Base-by-base conservation (phyloP, 208 protist species). In the Trypanosoma congolense region DNA sequence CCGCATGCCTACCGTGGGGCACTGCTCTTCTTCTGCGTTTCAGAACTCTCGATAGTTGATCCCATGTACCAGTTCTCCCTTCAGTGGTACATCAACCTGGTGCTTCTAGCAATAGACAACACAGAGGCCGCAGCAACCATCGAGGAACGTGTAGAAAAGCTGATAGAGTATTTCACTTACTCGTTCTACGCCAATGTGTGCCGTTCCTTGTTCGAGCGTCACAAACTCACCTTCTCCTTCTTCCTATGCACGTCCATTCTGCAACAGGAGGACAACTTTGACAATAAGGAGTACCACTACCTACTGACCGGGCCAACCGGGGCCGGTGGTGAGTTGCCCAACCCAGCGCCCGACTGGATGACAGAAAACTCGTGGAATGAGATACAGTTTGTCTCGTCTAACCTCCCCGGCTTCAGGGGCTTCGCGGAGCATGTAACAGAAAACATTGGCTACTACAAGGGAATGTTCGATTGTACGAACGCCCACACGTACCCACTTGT, bases 151-250 rank as follows among this genome's bases (percentile, higher is more conserved):
- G 69, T 98, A 10, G 26, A 61, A 24, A 96, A 88, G 51, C 41
- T 98, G 33, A 97, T 88, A 52, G 90, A 98, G 49, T 97, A 85
- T 77, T 98, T 98, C 65, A 99, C 97, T 8, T 97, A 94, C 66
- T 90, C 80, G 42, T 89, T 99, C 65, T 99, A 98, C 80, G 74
- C 77, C 56, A 98, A 98, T 77, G 94, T 99, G 22, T 99, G 97
- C 87, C 83, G 97, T 35, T 98, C 96, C 8, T 79, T 99, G 31
- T 99, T 99, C 73, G 97, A 99, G 70, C 87, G 80, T 70, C 97
- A 99, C 77, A 99, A 99, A 80, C 71, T 97, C 28, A 91, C 97
- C 24, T 99, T 99, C 76, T 97, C 97, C 41, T 99, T 99, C 65
- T 86, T 93, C 52, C 66, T 99, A 31, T 96, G 88, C 68, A 74